Evolutionary conservation across 2,329 filamentous ascomycete genomes (phyloP).

Genomic region (Grosmannia penicillata): DNA sequence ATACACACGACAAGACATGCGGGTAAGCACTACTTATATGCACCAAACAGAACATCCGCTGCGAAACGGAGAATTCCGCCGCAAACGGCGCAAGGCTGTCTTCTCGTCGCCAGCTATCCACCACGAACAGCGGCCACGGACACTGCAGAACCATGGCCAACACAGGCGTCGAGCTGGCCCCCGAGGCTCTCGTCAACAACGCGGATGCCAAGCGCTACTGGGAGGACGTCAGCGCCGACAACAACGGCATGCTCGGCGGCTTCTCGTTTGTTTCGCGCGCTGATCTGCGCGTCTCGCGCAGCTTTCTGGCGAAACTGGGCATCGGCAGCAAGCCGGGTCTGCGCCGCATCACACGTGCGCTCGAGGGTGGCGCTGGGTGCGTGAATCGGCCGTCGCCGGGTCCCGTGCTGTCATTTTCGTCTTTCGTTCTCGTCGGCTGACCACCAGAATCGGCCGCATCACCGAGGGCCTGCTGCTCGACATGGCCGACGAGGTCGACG

Average conservation of each 20-base stretch:
- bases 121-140: too few species aligned
- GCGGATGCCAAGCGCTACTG: conserved; percentile 29
- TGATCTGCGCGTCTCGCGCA: conserved; percentile 56
- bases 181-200: conserved; percentile 20
- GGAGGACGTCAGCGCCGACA: conserved; percentile 27
- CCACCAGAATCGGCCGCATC: conserved; percentile 60
- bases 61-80: too few species aligned
- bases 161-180: too few species aligned
- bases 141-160: too few species aligned
- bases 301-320: conserved; percentile 56
- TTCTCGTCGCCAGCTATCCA: too few species aligned
- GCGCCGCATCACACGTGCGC: conserved; percentile 14
- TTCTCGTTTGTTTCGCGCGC: conserved; percentile 47
- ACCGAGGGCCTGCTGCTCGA: conserved; percentile 62
- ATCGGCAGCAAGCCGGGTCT: conserved; percentile 21
- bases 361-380: conserved; percentile 28
- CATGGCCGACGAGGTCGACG: conserved; percentile 58
- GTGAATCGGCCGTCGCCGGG: conserved; percentile 6
- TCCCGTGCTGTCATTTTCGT: neutral
- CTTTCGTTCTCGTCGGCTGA: too few species aligned
- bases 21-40: too few species aligned
- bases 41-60: too few species aligned
- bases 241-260: conserved; percentile 71
- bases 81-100: too few species aligned
- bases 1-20: too few species aligned